Evolutionary conservation across 2,329 filamentous ascomycete species (phyloP).

Genomic region (Ustulina deusta): DNA sequence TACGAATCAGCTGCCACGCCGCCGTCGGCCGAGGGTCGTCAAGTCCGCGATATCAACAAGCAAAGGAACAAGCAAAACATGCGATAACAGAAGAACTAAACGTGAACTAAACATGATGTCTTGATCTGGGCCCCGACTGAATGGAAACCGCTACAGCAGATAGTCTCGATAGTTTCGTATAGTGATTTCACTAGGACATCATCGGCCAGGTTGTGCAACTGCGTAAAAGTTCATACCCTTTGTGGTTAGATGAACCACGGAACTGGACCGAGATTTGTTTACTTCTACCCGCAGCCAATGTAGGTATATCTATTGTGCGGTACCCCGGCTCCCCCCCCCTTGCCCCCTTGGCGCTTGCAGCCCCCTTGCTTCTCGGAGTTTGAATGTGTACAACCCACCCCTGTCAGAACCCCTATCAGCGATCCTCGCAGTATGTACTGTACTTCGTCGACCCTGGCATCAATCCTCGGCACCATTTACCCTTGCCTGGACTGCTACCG

Average conservation of each 20-base stretch:
- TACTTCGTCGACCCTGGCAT: slow-evolving; percentile 31
- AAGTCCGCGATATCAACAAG: not conserved
- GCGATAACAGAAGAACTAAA: not conserved
- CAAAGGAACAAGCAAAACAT: not conserved
- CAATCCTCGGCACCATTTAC: slow-evolving; percentile 23
- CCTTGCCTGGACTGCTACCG: slow-evolving; percentile 29
- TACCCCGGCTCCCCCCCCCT: slow-evolving; percentile 5
- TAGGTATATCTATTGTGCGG: not conserved
- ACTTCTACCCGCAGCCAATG: not conserved
- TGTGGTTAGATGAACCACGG: slow-evolving; percentile 28
- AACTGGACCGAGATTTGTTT: not conserved
- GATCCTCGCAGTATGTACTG: slow-evolving; percentile 41
- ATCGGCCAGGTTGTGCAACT: not conserved
- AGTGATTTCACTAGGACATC: not conserved
- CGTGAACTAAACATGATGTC: not conserved
- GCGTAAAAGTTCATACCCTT: slow-evolving; percentile 23
- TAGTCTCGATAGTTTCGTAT: not conserved
- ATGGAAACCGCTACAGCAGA: not conserved
- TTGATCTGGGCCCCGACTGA: slow-evolving; percentile 9
- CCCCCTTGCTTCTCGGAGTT: slow-evolving; percentile 5
- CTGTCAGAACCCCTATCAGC: slow-evolving; percentile 35
- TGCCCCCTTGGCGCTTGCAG: slow-evolving; percentile 3
- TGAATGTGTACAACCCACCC: slow-evolving; percentile 16
- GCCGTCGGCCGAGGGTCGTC: not conserved
- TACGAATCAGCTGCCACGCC: not conserved